Evolutionary conservation across 805 yeast genomes (phyloP).

Genomic region (Kuraishia molischiana): DNA sequence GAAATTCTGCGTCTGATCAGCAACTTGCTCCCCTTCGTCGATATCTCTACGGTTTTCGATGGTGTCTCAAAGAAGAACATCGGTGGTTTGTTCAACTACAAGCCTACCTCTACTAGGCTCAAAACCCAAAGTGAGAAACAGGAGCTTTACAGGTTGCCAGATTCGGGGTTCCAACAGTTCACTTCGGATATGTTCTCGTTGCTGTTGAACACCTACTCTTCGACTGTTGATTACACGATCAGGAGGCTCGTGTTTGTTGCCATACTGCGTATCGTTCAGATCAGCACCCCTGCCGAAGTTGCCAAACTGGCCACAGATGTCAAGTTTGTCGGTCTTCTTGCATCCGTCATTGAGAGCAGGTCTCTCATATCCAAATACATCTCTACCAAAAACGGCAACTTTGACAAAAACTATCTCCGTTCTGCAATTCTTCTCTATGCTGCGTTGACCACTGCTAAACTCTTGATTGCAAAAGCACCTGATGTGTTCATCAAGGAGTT

Average conservation of each 20-base stretch:
- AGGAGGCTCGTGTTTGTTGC: slow-evolving; percentile 48
- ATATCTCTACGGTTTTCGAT: slow-evolving; percentile 4
- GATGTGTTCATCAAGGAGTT: slow-evolving; percentile 34
- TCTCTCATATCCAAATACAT: slow-evolving; percentile 10
- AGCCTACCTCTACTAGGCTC: neutral
- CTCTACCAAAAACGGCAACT: slow-evolving; percentile 5
- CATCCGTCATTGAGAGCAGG: slow-evolving; percentile 51
- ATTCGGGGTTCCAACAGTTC: slow-evolving; percentile 19
- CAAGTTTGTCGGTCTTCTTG: slow-evolving; percentile 37
- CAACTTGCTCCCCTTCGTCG: slow-evolving; percentile 42
- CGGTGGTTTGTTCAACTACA: slow-evolving; percentile 14
- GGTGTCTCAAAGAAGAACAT: slow-evolving; percentile 8
- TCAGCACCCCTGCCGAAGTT: slow-evolving; percentile 23
- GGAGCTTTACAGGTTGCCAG: neutral
- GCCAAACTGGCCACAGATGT: slow-evolving; percentile 21
- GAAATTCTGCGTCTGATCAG: slow-evolving; percentile 47
- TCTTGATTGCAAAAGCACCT: slow-evolving; percentile 34
- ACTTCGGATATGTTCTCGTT: slow-evolving; percentile 38
- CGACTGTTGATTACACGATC: slow-evolving; percentile 59
- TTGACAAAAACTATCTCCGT: slow-evolving; percentile 5
- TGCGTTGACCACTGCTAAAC: slow-evolving; percentile 36
- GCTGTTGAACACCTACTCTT: slow-evolving; percentile 55
- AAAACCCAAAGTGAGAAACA: neutral
- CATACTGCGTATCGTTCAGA: slow-evolving; percentile 39
- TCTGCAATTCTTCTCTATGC: slow-evolving; percentile 34